Base-by-base conservation (phyloP, 2,329 filamentous ascomycete species). In the Colletotrichum liaoningense region DNA sequence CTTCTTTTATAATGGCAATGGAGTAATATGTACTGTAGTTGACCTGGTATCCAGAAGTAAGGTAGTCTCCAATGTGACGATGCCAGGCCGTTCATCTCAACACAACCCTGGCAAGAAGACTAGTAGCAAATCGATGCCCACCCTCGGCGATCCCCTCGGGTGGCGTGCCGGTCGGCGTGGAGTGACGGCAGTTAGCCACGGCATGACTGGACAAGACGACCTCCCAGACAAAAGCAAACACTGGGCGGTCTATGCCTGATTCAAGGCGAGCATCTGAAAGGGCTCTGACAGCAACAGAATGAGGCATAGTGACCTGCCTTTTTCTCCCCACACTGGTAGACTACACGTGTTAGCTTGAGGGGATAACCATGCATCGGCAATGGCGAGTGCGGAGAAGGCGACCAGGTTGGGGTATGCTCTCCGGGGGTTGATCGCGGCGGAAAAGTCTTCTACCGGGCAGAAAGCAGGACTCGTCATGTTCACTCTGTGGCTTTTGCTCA, bases 311-410 rank as follows among this genome's bases (percentile, higher is more conserved):
- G 8, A n/a, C 16, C 35, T 16, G 57, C 11, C 24, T 35, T 12
- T 49, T 55, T 42, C 72, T 28, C 68, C 72, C 42, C 42, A 11
- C 42, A 54, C 52, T 24, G 12, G 6, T 7, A 24, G 33, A 62
- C 60, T 65, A 62, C 19, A 64, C 42, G 42, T 49, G 42, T 49
- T 22, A 49, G 42, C 60, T 72, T 14, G 16, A 52, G 68, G 70
- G 72, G 63, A 67, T 28, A 5, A 12, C 72, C 68, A 63, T 74
- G 68, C 57, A 72, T 63, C 63, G 68, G 68, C 63, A 72, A 64
- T 56, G 49, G 63, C 63, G 59, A 72, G 56, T 74, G 72, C 72
- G 72, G 72, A 74, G 72, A 68, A 72, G 38, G 6, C 24, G 24
- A 19, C 46, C 59, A 56, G 46, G 56, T 16, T 46, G n/a, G 60